Evolutionary conservation across 345 rosid genomes (phyloP).

Genomic region (Boechera divaricarpa): DNA sequence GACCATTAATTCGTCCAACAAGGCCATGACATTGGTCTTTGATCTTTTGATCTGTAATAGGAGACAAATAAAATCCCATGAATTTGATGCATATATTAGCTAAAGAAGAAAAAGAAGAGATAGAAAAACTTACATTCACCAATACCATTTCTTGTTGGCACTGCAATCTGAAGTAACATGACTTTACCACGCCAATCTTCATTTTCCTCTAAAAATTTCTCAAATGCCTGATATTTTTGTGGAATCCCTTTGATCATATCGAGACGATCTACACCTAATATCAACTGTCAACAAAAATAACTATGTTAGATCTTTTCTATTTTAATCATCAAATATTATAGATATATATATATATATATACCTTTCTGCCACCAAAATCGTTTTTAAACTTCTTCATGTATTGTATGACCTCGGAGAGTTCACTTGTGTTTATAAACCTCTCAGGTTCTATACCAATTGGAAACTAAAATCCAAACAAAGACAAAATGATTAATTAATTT

Average conservation of each 20-base stretch:
- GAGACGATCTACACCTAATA: slow-evolving; percentile 97
- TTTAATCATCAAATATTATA: slow-evolving; percentile 1
- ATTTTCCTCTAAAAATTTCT: slow-evolving; percentile 96
- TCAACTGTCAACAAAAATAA: slow-evolving; percentile 59
- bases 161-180: slow-evolving; percentile 94
- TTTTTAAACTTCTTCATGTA: slow-evolving; percentile 77
- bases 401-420: slow-evolving; percentile 56
- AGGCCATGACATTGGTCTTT: slow-evolving; percentile 97
- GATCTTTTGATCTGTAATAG: slow-evolving; percentile 70
- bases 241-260: slow-evolving; percentile 99
- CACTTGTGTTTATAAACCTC: slow-evolving; percentile 77
- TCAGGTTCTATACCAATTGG: slow-evolving; percentile 97
- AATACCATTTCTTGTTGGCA: slow-evolving; percentile 98
- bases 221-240: slow-evolving; percentile 94
- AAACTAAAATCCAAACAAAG: slow-evolving; percentile 56
- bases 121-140: slow-evolving; percentile 79
- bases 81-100: background rate
- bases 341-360: slow-evolving; percentile 36
- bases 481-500: background rate
- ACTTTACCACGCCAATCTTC: slow-evolving; percentile 88
- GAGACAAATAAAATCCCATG: background rate
- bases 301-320: background rate
- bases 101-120: background rate
- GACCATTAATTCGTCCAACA: slow-evolving; percentile 96
- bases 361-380: slow-evolving; percentile 90